These are phyloP conservation scores for Periconia sp. DNA, from an alignment of 2,329 filamentous ascomycete species.

Conservation along the genomic window DNA sequence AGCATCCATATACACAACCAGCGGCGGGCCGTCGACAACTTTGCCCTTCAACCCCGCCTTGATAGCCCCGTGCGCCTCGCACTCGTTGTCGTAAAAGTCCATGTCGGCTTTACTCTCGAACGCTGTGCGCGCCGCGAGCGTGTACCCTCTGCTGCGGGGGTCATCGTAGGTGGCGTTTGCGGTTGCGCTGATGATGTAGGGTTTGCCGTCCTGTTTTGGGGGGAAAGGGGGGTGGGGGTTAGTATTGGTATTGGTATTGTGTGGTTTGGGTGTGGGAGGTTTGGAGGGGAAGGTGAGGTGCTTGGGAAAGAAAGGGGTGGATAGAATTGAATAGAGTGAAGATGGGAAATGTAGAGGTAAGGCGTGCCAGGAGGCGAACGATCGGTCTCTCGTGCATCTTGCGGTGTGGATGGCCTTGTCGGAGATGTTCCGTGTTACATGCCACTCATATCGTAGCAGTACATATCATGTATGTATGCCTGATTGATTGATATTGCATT, in stretches of 20 bases:
- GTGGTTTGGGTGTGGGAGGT: background rate
- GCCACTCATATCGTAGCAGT: too few species aligned
- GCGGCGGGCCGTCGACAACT: constrained; percentile 24
- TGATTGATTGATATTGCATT: too few species aligned
- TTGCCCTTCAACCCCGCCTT: constrained; percentile 41
- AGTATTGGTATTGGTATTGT: background rate
- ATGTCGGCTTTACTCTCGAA: constrained; percentile 69
- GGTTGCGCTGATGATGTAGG: constrained; percentile 65
- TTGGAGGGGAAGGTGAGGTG: background rate
- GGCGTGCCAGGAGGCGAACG: too few species aligned
- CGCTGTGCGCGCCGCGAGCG: constrained; percentile 62
- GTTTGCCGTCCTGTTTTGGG: constrained; percentile 63
- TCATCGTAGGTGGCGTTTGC: constrained; percentile 60
- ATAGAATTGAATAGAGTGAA: too few species aligned
- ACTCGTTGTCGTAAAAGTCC: constrained; percentile 67
- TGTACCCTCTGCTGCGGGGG: constrained; percentile 66
- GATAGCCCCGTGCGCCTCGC: constrained; percentile 57
- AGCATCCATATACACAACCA: constrained; percentile 33
- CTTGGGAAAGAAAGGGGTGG: too few species aligned
- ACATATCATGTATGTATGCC: too few species aligned
- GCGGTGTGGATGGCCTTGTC: too few species aligned
- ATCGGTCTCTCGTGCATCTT: too few species aligned
- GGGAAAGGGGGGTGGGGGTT: background rate
- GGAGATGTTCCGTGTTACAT: too few species aligned
- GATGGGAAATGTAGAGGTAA: too few species aligned